Evolutionary conservation across 1,284 basidiomycete species (phyloP), one percentile per base, ranked within the genome.

Genomic region (Phenoliferia sp.): DNA sequence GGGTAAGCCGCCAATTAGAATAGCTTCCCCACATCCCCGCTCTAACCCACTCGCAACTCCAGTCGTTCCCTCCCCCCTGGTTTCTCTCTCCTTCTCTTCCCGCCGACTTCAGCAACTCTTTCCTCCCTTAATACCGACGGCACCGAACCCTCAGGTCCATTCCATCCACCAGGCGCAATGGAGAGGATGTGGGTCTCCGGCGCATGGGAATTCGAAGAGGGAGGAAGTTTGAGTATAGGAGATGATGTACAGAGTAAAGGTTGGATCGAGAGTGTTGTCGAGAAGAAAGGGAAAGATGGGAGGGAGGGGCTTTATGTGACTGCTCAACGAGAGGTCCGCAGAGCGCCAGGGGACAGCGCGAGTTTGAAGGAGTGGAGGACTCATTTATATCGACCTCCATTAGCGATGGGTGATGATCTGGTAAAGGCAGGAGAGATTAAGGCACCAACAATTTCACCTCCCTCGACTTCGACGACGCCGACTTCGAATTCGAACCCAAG

Each of bases 121-220:
- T 61, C 59, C 59, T 61, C 59, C 28, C 59, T 61, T 22, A 17
- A 26, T 32, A 17, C 55, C 35, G 62, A 63, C 55, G 62, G 52
- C 19, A 63, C 62, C 34, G 62, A 63, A 29, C 26, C 28, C 12
- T 50, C 61, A 29, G 34, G 29, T 22, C 62, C 54, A 16, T 48
- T 56, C 29, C 62, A 52, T 16, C 62, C 62, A 26, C 35, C 55
- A 7, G 52, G 33, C 31, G 31, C 22, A 2, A 34, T 50, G 33
- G 63, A 64, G n/a, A 22, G 63, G 6, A 64, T 64, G 63, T 64
- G 63, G 63, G 63, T 64, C 22, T 56, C 55, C 12, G 63, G 63
- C 3, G 26, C 28, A 35, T 64, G 32, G n/a, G 31, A 48, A 19
- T 64, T 64, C 50, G 35, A 28, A 3, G 26, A 34, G 3, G 22